Evolutionary conservation across 805 yeast species (phyloP).

Genomic region (Candida fluviatilis): DNA sequence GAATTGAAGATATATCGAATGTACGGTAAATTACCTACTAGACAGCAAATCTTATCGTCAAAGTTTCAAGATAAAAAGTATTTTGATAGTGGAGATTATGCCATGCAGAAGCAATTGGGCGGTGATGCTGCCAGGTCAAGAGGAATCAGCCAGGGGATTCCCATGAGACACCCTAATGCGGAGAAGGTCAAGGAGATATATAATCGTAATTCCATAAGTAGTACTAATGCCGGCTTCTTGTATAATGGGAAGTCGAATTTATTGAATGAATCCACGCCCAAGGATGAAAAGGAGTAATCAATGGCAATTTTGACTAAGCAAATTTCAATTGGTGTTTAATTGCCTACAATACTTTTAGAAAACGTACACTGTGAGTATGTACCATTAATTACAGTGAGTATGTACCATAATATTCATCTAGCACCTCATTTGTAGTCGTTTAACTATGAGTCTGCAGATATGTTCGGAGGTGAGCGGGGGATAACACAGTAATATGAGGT

Average conservation of each 20-base stretch:
- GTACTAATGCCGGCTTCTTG: constrained; percentile 38
- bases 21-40: constrained; percentile 84
- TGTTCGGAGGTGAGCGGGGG: too few species aligned
- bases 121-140: constrained; percentile 7
- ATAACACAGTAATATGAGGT: too few species aligned
- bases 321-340: too few species aligned
- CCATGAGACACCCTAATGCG: constrained; percentile 49
- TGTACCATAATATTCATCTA: too few species aligned
- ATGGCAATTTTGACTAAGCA: too few species aligned
- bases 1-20: constrained; percentile 73
- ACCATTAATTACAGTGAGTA: too few species aligned
- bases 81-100: constrained; percentile 93
- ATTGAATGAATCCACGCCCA: constrained; percentile 48
- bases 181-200: constrained; percentile 56
- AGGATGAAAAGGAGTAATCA: constrained; percentile 15
- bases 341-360: too few species aligned
- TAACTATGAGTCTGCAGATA: too few species aligned
- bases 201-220: constrained; percentile 56
- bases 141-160: constrained; percentile 31
- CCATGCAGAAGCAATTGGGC: constrained; percentile 56
- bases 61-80: constrained; percentile 85
- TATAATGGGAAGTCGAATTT: constrained; percentile 49
- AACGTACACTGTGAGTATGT: too few species aligned
- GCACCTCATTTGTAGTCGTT: too few species aligned
- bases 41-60: constrained; percentile 67